These are phyloP conservation scores for Vigna angularis DNA, from an alignment of 306 rosid species.

Conservation along the genomic window DNA sequence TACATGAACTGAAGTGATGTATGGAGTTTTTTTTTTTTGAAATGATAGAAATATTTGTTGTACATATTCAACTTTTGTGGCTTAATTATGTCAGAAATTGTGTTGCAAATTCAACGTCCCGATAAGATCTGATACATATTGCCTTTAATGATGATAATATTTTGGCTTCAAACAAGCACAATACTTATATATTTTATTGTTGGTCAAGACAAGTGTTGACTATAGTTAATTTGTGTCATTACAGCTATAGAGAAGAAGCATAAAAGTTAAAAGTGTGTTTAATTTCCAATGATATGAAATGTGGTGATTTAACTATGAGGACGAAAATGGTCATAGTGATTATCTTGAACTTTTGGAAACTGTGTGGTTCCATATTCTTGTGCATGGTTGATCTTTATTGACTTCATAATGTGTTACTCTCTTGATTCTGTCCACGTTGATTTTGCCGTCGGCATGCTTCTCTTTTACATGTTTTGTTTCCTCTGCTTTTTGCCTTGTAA, in stretches of 20 bases:
- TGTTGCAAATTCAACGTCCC: constrained; percentile 12
- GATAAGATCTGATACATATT: not conserved
- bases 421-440: constrained; percentile 42
- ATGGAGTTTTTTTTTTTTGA: not conserved
- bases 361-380: constrained; percentile 1
- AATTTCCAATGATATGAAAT: constrained; percentile 7
- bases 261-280: constrained; percentile 4
- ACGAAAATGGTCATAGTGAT: not conserved
- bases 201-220: constrained; percentile 8
- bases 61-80: not conserved
- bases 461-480: constrained; percentile 29
- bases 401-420: constrained; percentile 40
- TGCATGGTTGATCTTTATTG: constrained; percentile 43
- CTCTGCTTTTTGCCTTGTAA: constrained; percentile 39
- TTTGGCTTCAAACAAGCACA: constrained; percentile 18
- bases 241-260: constrained; percentile 9
- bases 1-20: not conserved
- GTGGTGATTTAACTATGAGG: constrained; percentile 4
- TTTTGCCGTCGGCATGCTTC: constrained; percentile 43
- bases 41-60: not conserved
- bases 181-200: constrained; percentile 6
- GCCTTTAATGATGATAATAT: not conserved
- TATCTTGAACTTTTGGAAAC: constrained; percentile 27
- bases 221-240: not conserved
- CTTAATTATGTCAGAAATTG: not conserved